A percentile compares a stretch with the other conserved stretches of the same genome.
Evolutionary conservation across 179 eudicot genomes (phyloP).

Genomic region (Camellia oleifera): DNA sequence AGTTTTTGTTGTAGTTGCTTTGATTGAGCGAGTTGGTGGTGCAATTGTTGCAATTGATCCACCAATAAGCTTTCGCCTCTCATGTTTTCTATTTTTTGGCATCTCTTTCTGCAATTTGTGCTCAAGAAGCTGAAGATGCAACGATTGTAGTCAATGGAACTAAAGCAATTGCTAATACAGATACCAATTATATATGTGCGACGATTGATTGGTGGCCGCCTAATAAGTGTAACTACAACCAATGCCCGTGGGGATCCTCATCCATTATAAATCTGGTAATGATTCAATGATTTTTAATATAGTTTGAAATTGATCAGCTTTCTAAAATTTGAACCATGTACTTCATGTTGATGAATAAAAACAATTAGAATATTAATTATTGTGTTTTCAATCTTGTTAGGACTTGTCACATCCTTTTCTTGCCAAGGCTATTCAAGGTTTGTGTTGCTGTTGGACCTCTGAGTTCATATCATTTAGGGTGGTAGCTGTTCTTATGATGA

Average conservation of each 20-base stretch:
- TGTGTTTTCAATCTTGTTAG: constrained; percentile 38
- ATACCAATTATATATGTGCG: constrained; percentile 76
- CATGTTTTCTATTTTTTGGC: constrained; percentile 45
- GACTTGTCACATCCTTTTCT: constrained; percentile 73
- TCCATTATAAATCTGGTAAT: constrained; percentile 79
- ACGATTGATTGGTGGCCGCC: constrained; percentile 99
- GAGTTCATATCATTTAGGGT: neutral
- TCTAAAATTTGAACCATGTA: neutral
- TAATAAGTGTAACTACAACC: constrained; percentile 73
- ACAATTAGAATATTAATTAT: constrained; percentile 2
- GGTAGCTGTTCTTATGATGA: neutral
- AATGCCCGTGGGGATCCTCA: constrained; percentile 88
- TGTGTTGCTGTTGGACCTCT: constrained; percentile 3
- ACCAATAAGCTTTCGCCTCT: constrained; percentile 46
- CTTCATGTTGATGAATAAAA: constrained; percentile 1
- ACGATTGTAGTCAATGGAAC: constrained; percentile 55
- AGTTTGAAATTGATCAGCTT: neutral
- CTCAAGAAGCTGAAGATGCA: constrained; percentile 45
- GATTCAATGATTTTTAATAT: neutral
- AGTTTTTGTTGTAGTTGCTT: constrained; percentile 13
- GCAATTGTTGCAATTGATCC: constrained; percentile 16
- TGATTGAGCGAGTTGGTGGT: neutral
- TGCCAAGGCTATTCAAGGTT: constrained; percentile 72
- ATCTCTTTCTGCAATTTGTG: constrained; percentile 45
- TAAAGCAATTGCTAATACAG: constrained; percentile 54